phyloP scores from a whole-genome alignment of 2,329 filamentous ascomycete genomes.

The Aspergillus sp. region DNA sequence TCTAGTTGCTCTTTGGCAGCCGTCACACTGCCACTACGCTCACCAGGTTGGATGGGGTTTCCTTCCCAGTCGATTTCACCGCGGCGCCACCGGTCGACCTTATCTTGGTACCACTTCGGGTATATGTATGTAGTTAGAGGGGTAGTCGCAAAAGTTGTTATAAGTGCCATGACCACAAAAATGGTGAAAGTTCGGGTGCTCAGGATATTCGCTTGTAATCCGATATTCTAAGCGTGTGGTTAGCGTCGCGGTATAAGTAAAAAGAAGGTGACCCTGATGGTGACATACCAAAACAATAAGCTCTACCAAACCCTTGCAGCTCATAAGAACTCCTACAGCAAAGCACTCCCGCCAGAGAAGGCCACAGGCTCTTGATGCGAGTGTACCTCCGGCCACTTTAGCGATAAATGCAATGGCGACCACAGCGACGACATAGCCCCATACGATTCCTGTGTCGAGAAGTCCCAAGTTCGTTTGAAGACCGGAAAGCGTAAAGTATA shows the following conservation, averaged over 20 bases:
- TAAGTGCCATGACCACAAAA: constrained; percentile 88
- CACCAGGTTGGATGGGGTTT: constrained; percentile 46
- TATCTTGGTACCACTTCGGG: constrained; percentile 73
- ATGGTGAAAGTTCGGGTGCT: constrained; percentile 84
- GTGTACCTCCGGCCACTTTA: constrained; percentile 78
- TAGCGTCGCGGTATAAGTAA: neutral
- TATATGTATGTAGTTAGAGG: constrained; percentile 74
- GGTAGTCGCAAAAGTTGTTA: constrained; percentile 82
- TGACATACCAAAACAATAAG: constrained; percentile 80
- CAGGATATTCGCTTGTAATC: constrained; percentile 77
- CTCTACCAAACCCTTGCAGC: constrained; percentile 92
- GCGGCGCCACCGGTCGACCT: constrained; percentile 71
- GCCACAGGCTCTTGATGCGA: constrained; percentile 73
- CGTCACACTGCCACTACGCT: constrained; percentile 46
- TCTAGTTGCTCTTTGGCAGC: constrained; percentile 52
- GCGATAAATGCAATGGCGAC: constrained; percentile 78
- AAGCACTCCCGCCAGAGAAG: constrained; percentile 89
- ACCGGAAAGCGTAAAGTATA: constrained; percentile 92
- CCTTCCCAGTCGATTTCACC: constrained; percentile 91
- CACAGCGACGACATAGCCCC: constrained; percentile 86
- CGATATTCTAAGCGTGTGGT: constrained; percentile 64
- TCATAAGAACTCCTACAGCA: constrained; percentile 88
- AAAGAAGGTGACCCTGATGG: neutral
- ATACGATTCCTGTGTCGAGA: constrained; percentile 75
- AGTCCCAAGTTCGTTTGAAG: constrained; percentile 85